phyloP scores from a whole-genome alignment of 805 yeast species.

The Myxozyma kluyveri region DNA sequence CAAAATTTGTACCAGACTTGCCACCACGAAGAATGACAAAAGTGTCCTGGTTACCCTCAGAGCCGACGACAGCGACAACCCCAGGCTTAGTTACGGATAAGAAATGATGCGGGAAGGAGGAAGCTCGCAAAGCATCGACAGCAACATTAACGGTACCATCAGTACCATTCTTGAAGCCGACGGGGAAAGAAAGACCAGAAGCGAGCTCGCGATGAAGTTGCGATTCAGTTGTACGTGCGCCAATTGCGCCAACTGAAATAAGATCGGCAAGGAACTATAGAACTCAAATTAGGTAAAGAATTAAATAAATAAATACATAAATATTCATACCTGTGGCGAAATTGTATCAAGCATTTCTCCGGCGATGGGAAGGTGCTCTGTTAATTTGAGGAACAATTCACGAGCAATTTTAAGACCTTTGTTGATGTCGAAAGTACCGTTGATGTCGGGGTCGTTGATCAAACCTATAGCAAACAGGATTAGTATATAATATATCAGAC shows the following conservation, averaged over 20 bases:
- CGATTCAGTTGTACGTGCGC: slow-evolving; percentile 98
- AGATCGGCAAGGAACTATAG: slow-evolving; percentile 83
- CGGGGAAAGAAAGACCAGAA: slow-evolving; percentile 95
- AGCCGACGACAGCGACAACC: slow-evolving; percentile 90
- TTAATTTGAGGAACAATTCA: slow-evolving; percentile 78
- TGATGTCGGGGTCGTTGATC: slow-evolving; percentile 95
- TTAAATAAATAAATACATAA: background rate
- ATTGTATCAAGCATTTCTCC: slow-evolving; percentile 98
- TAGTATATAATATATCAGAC: background rate
- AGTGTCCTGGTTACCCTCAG: slow-evolving; percentile 87
- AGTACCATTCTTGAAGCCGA: slow-evolving; percentile 97
- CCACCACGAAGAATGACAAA: slow-evolving; percentile 96
- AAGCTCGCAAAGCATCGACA: slow-evolving; percentile 88
- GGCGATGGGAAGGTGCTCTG: slow-evolving; percentile 85
- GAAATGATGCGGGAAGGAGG: slow-evolving; percentile 91
- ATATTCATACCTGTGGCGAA: too few species aligned
- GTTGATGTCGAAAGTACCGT: slow-evolving; percentile 87
- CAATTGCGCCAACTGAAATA: slow-evolving; percentile 95
- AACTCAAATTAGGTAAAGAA: too few species aligned
- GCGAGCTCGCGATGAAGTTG: slow-evolving; percentile 97
- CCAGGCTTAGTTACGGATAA: slow-evolving; percentile 95
- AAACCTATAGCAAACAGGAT: slow-evolving; percentile 39
- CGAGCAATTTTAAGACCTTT: slow-evolving; percentile 90
- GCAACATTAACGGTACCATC: slow-evolving; percentile 95
- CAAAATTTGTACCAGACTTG: slow-evolving; percentile 86